Conservation (phyloP, 2,329 filamentous ascomycete genomes). For the Claviceps pazoutovae region DNA sequence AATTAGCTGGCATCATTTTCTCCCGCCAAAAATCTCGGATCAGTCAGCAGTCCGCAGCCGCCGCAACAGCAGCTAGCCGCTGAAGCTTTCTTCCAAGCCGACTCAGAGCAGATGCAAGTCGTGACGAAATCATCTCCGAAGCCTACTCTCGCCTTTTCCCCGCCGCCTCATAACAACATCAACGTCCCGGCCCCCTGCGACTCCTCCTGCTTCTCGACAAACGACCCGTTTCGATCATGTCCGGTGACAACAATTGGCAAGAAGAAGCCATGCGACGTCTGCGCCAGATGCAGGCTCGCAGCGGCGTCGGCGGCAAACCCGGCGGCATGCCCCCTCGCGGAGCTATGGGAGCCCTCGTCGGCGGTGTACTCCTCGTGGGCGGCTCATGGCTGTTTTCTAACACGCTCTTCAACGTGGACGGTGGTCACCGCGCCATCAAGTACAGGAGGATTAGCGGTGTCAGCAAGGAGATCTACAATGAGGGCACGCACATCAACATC, state of each 20-base stretch:
- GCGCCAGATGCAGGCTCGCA: conserved; percentile 32
- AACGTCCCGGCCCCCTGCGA: not conserved
- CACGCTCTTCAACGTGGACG: conserved; percentile 72
- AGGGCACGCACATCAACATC: conserved; percentile 90
- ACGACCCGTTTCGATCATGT: conserved; percentile 13
- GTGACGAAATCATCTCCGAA: no score
- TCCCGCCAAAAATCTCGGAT: conserved; percentile 2
- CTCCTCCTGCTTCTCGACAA: not conserved
- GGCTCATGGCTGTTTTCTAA: conserved; percentile 41
- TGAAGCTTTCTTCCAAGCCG: not conserved
- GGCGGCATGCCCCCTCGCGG: conserved; percentile 24
- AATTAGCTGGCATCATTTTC: no score
- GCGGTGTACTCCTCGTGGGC: conserved; percentile 30
- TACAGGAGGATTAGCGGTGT: conserved; percentile 89
- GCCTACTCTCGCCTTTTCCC: not conserved
- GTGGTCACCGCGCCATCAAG: conserved; percentile 97
- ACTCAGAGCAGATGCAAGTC: not conserved
- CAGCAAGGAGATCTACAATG: conserved; percentile 86
- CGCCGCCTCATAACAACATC: not conserved
- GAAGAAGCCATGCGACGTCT: conserved; percentile 38
- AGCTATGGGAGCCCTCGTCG: conserved; percentile 25
- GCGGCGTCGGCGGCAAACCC: conserved; percentile 27
- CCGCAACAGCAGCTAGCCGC: not conserved
- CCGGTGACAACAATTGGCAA: conserved; percentile 26
- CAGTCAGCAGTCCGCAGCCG: conserved; percentile 3